Base-by-base conservation (phyloP, 148 eudicot species). In the Tetragonia tetragonoides region DNA sequence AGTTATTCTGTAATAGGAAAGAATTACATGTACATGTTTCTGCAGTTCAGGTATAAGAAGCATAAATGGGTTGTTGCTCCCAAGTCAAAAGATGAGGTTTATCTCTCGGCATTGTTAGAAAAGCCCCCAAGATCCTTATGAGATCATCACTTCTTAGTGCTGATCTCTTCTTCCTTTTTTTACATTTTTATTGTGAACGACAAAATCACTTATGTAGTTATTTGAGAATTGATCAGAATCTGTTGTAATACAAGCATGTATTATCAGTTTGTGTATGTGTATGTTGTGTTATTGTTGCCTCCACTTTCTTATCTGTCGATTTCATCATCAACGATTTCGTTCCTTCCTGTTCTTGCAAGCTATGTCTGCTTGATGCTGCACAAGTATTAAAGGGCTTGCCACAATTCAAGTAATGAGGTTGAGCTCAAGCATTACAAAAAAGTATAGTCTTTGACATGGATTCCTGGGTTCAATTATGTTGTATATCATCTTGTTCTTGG, bases 21-120 rank as follows among this genome's bases (percentile, higher is more conserved):
- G 97, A 91, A 96, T 74, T 96, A 93, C 70, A 91, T 91, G 97
- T 93, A 95, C 87, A 89, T 95, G 97, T 91, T 95, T 85, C 84
- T 93, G 87, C 97, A 96, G 83, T 96, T 95, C 84, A 90, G 99
- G 86, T 91, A 95, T 84, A 95, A 90, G 88, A 95, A 95, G 79
- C 92, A 95, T 78, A 93, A 89, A 75, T 95, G 97, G 97, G 89
- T 82, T 34, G 79, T 93, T 69, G 76, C 92, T 72, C 87, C 97
- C 2, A 93, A 95, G 71, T 91, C 97, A 12, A 88, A 88, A 79
- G 97, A 91, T 68, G 93, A 95, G 85, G 97, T 95, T 72, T 95
- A 84, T 77, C 89, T 88, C 24, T 93, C 97, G 15, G 97, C 97
- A 60, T 75, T 93, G 86, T 75, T 93, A 51, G 97, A 93, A 85